phyloP scores from a whole-genome alignment of 345 rosid genomes.

The Mangifera indica region DNA sequence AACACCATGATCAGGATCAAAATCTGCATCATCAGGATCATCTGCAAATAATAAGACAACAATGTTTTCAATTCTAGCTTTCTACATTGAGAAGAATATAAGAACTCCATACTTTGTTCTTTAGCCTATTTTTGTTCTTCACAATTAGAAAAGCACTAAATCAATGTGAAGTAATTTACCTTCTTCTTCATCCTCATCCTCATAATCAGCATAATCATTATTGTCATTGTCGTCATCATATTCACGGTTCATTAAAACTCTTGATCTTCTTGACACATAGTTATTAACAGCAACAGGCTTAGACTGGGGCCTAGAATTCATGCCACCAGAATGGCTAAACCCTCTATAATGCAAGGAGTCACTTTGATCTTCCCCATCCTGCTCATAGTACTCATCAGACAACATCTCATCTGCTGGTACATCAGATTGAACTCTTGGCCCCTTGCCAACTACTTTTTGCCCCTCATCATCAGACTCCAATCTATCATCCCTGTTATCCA shows the following conservation, averaged over 20 bases:
- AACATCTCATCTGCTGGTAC: conserved; percentile 98
- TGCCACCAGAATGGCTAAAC: conserved; percentile 47
- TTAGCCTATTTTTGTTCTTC: not conserved
- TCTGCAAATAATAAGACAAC: conserved; percentile 56
- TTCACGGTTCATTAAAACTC: conserved; percentile 38
- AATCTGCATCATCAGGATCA: conserved; percentile 98
- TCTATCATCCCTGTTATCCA: conserved; percentile 50
- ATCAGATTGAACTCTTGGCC: conserved; percentile 67
- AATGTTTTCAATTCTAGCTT: conserved; percentile 16
- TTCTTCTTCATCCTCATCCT: conserved; percentile 82
- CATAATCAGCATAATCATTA: conserved; percentile 72
- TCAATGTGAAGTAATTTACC: conserved; percentile 47
- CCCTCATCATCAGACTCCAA: conserved; percentile 68
- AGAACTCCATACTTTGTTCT: not conserved
- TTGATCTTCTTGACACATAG: conserved; percentile 53
- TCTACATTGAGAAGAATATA: conserved; percentile 7
- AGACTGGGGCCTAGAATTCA: conserved; percentile 51
- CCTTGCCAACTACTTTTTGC: conserved; percentile 48
- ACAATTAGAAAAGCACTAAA: too few relatives aligned
- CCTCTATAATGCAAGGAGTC: conserved; percentile 65
- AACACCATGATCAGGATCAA: conserved; percentile 74
- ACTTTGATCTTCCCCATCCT: conserved; percentile 94
- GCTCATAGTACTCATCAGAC: conserved; percentile 99
- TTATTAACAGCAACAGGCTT: conserved; percentile 39
- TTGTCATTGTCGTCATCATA: conserved; percentile 42